phyloP scores from a whole-genome alignment of 2,329 filamentous ascomycete species.

The Domatiomyces globalis region DNA sequence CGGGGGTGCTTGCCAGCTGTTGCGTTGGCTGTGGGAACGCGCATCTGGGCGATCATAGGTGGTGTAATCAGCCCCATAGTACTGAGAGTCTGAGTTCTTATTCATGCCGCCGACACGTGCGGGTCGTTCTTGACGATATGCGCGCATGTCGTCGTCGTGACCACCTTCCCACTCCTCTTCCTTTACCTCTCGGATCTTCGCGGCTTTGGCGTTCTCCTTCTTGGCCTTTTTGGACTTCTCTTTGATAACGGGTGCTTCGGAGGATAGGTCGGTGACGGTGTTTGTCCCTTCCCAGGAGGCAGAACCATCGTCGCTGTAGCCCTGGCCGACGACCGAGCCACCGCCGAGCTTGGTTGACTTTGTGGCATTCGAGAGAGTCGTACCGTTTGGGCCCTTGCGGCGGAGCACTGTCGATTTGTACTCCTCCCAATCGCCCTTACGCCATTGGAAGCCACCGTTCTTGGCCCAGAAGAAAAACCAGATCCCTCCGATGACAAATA shows the following conservation, averaged over 20 bases:
- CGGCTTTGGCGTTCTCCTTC: slow-evolving; percentile 34
- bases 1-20: slow-evolving; percentile 14
- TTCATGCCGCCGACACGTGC: slow-evolving; percentile 85
- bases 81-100: slow-evolving; percentile 63
- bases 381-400: slow-evolving; percentile 78
- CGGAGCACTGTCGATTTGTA: slow-evolving; percentile 92
- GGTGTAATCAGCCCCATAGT: slow-evolving; percentile 61
- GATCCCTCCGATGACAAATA: slow-evolving; percentile 59
- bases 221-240: slow-evolving; percentile 25
- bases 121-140: slow-evolving; percentile 73
- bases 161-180: slow-evolving; percentile 41
- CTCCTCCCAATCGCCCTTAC: slow-evolving; percentile 84
- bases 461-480: slow-evolving; percentile 99
- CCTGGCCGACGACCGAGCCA: slow-evolving; percentile 51
- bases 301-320: slow-evolving; percentile 49
- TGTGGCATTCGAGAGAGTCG: slow-evolving; percentile 68
- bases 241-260: slow-evolving; percentile 20
- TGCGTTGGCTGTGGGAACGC: slow-evolving; percentile 23
- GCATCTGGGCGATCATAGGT: slow-evolving; percentile 35
- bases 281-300: slow-evolving; percentile 22
- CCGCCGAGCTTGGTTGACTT: slow-evolving; percentile 73
- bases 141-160: slow-evolving; percentile 55
- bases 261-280: slow-evolving; percentile 18
- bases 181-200: slow-evolving; percentile 23
- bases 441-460: slow-evolving; percentile 85